A percentile compares a stretch with the other conserved stretches of the same genome.
Evolutionary conservation across 1,284 basidiomycete genomes (phyloP).

Genomic region (Caloboletus firmus): DNA sequence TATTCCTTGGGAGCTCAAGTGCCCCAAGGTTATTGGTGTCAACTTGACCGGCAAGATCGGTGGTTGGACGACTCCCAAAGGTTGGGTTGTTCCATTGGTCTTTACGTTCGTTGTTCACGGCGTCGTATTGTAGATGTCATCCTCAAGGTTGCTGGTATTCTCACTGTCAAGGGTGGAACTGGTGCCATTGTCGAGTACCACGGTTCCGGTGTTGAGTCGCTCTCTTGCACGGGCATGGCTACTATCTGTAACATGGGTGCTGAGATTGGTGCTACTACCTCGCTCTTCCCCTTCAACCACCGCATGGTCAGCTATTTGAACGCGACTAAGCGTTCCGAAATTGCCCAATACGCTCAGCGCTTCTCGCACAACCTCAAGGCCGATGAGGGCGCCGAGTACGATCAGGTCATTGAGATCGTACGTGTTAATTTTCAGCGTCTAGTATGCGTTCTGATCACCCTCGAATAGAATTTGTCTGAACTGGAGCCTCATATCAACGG

Average conservation of each 20-base stretch:
- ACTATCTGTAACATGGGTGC: slow-evolving; percentile 99
- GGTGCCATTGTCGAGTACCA: slow-evolving; percentile 96
- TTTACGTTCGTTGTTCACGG: neutral
- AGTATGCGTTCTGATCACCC: neutral
- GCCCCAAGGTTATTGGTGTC: slow-evolving; percentile 98
- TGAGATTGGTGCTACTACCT: slow-evolving; percentile 98
- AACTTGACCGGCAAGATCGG: slow-evolving; percentile 93
- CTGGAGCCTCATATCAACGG: slow-evolving; percentile 99
- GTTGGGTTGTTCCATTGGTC: slow-evolving; percentile 38
- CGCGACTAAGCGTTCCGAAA: slow-evolving; percentile 88
- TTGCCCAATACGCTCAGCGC: slow-evolving; percentile 86
- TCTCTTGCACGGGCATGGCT: slow-evolving; percentile 99
- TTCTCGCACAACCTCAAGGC: slow-evolving; percentile 93
- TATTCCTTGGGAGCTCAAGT: slow-evolving; percentile 99
- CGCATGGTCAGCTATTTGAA: slow-evolving; percentile 94
- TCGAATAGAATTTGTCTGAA: slow-evolving; percentile 79
- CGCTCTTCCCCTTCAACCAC: slow-evolving; percentile 97
- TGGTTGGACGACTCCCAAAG: slow-evolving; percentile 98
- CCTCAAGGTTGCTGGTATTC: slow-evolving; percentile 95
- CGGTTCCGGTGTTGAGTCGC: slow-evolving; percentile 91
- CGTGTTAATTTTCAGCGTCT: slow-evolving; percentile 31
- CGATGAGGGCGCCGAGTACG: slow-evolving; percentile 91
- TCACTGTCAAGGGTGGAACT: slow-evolving; percentile 97
- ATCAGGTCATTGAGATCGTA: slow-evolving; percentile 91
- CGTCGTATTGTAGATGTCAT: slow-evolving; percentile 70